Base-by-base conservation (phyloP, 73 alveolate genomes). In the Paramecium primaurelia region DNA sequence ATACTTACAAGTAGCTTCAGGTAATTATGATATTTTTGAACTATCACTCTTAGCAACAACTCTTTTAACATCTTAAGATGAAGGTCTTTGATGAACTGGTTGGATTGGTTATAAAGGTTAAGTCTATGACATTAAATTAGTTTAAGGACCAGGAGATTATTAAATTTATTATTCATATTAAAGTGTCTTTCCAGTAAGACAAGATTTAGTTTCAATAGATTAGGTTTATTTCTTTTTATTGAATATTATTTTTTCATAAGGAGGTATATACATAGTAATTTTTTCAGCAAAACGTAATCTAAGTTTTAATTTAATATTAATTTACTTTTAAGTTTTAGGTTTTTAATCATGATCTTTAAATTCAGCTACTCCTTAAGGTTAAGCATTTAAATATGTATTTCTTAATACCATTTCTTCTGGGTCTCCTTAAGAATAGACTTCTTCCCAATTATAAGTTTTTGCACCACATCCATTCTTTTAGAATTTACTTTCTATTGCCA, bases 371-470 rank as follows among this genome's bases (percentile, higher is more conserved):
- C 91, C 91, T 80, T 45, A 25, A 0, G 91, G 58, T 47, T 80
- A 47, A 25, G 91, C 71, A 47, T 80, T 80, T 14, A 80, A 45
- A 80, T 80, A 80, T 12, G 91, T 80, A 25, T 80, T 80, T 42
- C 91, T 59, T 10, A 80, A 44, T 10, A 80, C 91, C 91, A 80
- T 42, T 47, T 80, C 91, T 11, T 86, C 93, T 2, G 71, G 47
- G 20, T 87, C 71, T 30, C 84, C 88, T 51, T 87, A 20, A 12
- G 92, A 45, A 40, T 58, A 88, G 5, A 95, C 51, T 71, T 95
- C 98, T 16, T 94, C 95, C 98, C 98, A 95, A 59, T 85, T 93
- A 11, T 86, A 86, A 14, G 96, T 93, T 84, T 95, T 92, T 42
- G 97, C 96, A 6, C 98, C 97, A n/a, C 22, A 22, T 16, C 97